Evolutionary conservation across 495 filamentous ascomycete genomes (phyloP).

Genomic region (Hyaloscypha hepaticicola): DNA sequence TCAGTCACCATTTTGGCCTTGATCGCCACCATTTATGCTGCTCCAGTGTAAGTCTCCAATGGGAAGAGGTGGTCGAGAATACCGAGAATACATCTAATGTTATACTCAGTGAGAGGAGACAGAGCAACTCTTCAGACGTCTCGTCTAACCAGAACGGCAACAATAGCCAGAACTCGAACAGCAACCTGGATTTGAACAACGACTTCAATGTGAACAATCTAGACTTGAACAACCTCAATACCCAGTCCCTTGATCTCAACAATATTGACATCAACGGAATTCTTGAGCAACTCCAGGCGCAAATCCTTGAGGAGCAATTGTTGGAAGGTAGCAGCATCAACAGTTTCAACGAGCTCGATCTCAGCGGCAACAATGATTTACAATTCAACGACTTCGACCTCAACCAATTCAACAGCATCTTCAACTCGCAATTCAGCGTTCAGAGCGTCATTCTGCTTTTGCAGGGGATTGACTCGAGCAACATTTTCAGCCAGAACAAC

Average conservation of each 20-base stretch:
- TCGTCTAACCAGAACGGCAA: background rate
- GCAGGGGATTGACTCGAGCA: background rate
- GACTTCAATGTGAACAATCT: background rate
- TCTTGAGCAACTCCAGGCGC: background rate
- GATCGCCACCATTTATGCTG: slow-evolving; percentile 2
- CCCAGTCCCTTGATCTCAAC: background rate
- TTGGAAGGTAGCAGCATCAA: background rate
- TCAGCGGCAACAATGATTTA: background rate
- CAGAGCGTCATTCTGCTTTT: background rate
- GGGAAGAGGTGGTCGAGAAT: no score
- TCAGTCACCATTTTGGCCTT: slow-evolving; percentile 10
- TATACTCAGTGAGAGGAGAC: background rate
- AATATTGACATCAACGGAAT: background rate
- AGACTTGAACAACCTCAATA: background rate
- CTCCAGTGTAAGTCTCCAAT: slow-evolving; percentile 1
- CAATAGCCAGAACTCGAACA: background rate
- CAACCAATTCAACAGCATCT: slow-evolving; percentile 2
- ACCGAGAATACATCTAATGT: background rate
- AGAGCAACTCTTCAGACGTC: background rate
- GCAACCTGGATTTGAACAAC: background rate
- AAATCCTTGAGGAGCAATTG: background rate
- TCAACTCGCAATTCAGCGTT: background rate
- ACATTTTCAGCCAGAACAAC: background rate
- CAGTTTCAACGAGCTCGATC: background rate
- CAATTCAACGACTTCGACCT: slow-evolving; percentile 6